Evolutionary conservation across 2,329 filamentous ascomycete genomes (phyloP).

Genomic region (Ceratocystis ficicola): DNA sequence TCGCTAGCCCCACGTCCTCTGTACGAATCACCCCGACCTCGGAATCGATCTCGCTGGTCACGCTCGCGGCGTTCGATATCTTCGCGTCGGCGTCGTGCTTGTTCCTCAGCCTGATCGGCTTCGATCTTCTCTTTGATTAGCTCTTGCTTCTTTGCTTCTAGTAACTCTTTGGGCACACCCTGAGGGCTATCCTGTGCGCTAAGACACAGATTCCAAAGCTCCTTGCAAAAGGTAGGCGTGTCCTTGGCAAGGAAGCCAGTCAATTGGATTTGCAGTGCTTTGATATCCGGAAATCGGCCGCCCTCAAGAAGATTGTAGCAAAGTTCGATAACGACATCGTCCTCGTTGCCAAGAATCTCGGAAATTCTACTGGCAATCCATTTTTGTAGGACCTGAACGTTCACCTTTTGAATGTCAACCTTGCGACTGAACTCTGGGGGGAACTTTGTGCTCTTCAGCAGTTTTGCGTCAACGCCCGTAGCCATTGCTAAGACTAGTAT

Average conservation of each 20-base stretch:
- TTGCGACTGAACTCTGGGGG: constrained; percentile 87
- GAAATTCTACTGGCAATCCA: constrained; percentile 88
- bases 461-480: constrained; percentile 74
- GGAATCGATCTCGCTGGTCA: constrained; percentile 45
- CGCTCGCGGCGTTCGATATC: constrained; percentile 59
- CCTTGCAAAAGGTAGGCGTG: constrained; percentile 77
- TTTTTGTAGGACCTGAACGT: constrained; percentile 95
- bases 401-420: constrained; percentile 95
- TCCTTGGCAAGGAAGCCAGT: constrained; percentile 93
- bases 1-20: constrained; percentile 38
- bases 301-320: constrained; percentile 60
- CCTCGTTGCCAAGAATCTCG: constrained; percentile 79
- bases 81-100: constrained; percentile 58
- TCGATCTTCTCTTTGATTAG: constrained; percentile 90
- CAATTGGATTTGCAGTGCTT: constrained; percentile 84
- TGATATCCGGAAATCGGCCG: constrained; percentile 75
- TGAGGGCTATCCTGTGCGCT: constrained; percentile 81
- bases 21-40: constrained; percentile 43
- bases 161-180: constrained; percentile 83
- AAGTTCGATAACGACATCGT: constrained; percentile 90
- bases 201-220: constrained; percentile 81
- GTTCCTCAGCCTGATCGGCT: constrained; percentile 68
- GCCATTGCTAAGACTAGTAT: constrained; percentile 48
- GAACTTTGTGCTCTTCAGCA: constrained; percentile 84
- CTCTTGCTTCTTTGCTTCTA: constrained; percentile 94